These are phyloP conservation scores for Claviceps paspali DNA, from an alignment of 2,329 filamentous ascomycete species.

Conservation along the genomic window DNA sequence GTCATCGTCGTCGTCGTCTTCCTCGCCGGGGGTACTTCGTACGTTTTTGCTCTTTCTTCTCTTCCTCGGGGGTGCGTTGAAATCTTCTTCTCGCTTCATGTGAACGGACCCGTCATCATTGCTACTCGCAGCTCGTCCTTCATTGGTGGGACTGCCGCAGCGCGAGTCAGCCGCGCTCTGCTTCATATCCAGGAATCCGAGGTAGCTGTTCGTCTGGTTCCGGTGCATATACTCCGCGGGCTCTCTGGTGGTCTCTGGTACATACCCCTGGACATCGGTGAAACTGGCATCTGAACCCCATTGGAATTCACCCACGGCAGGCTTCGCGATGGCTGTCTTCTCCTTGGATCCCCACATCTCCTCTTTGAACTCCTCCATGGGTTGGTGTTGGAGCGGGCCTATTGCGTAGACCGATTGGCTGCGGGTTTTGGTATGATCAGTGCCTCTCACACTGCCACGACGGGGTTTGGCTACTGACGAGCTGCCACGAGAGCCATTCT, in stretches of 20 bases:
- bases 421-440: constrained; percentile 10
- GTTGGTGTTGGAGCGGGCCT: constrained; percentile 27
- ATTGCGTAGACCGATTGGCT: constrained; percentile 19
- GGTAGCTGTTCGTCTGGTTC: constrained; percentile 36
- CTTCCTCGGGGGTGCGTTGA: constrained; percentile 31
- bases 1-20: constrained; percentile 22
- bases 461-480: constrained; percentile 4
- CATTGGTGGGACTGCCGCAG: constrained; percentile 36
- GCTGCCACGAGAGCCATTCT: constrained; percentile 21
- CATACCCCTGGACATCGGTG: constrained; percentile 39
- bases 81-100: constrained; percentile 20
- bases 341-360: constrained; percentile 23
- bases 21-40: constrained; percentile 20
- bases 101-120: constrained; percentile 10
- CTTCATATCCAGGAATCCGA: constrained; percentile 41
- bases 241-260: constrained; percentile 39
- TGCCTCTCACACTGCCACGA: constrained; percentile 13
- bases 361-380: constrained; percentile 26
- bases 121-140: constrained; percentile 7
- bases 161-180: constrained; percentile 45
- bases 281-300: constrained; percentile 60
- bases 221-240: constrained; percentile 41
- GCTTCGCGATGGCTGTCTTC: constrained; percentile 17
- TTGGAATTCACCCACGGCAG: constrained; percentile 32
- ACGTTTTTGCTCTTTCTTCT: constrained; percentile 37